phyloP scores from a whole-genome alignment of 306 rosid genomes.

The Begonia loranthoides region DNA sequence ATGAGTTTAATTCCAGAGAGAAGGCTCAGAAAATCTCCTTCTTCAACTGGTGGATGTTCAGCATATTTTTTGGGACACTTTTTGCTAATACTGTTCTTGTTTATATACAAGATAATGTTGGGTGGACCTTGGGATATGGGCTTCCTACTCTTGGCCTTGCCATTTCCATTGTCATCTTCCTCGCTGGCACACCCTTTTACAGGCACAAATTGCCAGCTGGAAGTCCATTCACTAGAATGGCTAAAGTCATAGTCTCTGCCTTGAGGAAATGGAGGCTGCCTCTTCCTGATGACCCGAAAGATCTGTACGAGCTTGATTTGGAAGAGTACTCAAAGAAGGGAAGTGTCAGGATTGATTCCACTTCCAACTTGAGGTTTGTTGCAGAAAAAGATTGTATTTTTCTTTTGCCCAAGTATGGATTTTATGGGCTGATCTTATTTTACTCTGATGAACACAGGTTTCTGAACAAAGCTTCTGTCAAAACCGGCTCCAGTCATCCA shows the following conservation, averaged over 20 bases:
- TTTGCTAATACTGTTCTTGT: conserved; percentile 75
- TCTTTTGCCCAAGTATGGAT: too few species aligned
- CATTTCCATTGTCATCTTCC: conserved; percentile 42
- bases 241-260: conserved; percentile 53
- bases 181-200: conserved; percentile 59
- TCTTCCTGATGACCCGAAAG: conserved; percentile 40
- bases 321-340: conserved; percentile 35
- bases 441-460: conserved; percentile 13
- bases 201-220: conserved; percentile 51
- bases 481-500: conserved; percentile 18
- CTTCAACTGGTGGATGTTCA: conserved; percentile 99
- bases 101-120: conserved; percentile 75
- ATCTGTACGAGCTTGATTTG: conserved; percentile 44
- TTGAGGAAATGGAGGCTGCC: conserved; percentile 39
- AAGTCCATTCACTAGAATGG: conserved; percentile 43
- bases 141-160: conserved; percentile 75
- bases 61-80: conserved; percentile 71
- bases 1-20: conserved; percentile 65
- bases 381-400: neutral
- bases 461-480: conserved; percentile 32
- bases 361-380: conserved; percentile 57
- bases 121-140: conserved; percentile 84
- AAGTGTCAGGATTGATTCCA: conserved; percentile 45
- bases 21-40: conserved; percentile 63
- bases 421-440: too few species aligned